These are phyloP conservation scores for Blepharisma stoltei DNA, from an alignment of 73 alveolate species.

Conservation along the genomic window DNA sequence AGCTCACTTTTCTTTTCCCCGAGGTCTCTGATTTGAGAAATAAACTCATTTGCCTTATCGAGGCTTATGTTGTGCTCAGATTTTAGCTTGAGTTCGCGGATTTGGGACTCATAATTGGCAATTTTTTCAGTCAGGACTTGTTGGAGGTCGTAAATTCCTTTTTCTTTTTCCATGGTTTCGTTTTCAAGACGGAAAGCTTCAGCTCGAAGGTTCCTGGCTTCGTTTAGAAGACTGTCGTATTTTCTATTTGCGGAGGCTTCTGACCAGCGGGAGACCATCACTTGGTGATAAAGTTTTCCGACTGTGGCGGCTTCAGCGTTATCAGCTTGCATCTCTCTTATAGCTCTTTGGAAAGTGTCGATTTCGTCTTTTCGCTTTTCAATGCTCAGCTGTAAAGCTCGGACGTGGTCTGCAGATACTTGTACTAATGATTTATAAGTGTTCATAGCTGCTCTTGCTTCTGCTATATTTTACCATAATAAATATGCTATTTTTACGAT, in stretches of 20 bases:
- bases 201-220: constrained; percentile 61
- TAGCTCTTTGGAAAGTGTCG: constrained; percentile 71
- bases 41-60: constrained; percentile 57
- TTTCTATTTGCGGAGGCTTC: constrained; percentile 85
- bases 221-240: constrained; percentile 73
- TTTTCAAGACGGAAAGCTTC: constrained; percentile 65
- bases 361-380: constrained; percentile 82
- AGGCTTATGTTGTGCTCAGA: constrained; percentile 23
- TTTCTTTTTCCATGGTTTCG: constrained; percentile 51
- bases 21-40: constrained; percentile 50
- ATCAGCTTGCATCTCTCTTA: constrained; percentile 77
- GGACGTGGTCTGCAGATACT: constrained; percentile 58
- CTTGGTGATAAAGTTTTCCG: constrained; percentile 82
- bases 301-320: constrained; percentile 67
- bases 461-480: too few species aligned
- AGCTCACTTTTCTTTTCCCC: constrained; percentile 44
- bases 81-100: constrained; percentile 41
- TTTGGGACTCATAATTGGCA: constrained; percentile 5
- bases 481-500: too few species aligned
- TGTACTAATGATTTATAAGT: constrained; percentile 56
- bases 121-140: constrained; percentile 22
- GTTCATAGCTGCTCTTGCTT: constrained; percentile 63
- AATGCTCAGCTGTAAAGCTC: constrained; percentile 64
- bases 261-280: constrained; percentile 88
- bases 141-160: constrained; percentile 10